Base-by-base conservation (phyloP, 2,329 filamentous ascomycete species). In the Aspergillus sp. region DNA sequence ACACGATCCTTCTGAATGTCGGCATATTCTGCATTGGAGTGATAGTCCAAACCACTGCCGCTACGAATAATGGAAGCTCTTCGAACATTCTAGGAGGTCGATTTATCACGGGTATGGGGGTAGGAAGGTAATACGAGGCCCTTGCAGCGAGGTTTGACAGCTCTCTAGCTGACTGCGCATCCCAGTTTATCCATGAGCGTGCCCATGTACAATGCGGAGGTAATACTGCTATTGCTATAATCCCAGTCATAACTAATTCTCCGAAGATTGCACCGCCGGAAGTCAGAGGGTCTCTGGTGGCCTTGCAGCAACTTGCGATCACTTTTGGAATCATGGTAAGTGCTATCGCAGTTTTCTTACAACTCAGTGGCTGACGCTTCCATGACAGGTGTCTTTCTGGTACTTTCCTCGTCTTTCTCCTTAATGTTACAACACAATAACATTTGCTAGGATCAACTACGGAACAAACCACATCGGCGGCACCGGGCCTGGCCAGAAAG, bases 11-110 rank as follows among this genome's bases (percentile, higher is more conserved):
- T 16, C 81, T 90, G 36, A 87, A 87, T 11, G 85, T 84, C 1
- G 71, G 76, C 11, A 82, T 92, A 22, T 92, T 92, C 73, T 85
- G 89, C 6, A 54, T 92, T 2, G 90, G 90, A 39, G 87, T 90
- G 11, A 73, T 91, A 7, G 77, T 92, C 3, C 90, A 92, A 72
- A 81, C 84, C 1, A 87, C 84, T 1, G 85, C 88, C 2, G 53
- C 53, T 31, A 67, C 69, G 31, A 45, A 36, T 14, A 49, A 47
- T 1, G 83, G 75, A 3, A 86, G 86, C 0, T 81, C 82, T 61
- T 78, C 84, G 49, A 80, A 82, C 4, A 91, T 92, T 63, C 78
- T 92, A 1, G 90, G 82, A 36, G 90, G 90, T 3, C 82, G 90
- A 14, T 92, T 92, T 69, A 80, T 92, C 63, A 80, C 80, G 42